Base-by-base conservation (phyloP, 441 rosid species). In the Gossypium laxum region DNA sequence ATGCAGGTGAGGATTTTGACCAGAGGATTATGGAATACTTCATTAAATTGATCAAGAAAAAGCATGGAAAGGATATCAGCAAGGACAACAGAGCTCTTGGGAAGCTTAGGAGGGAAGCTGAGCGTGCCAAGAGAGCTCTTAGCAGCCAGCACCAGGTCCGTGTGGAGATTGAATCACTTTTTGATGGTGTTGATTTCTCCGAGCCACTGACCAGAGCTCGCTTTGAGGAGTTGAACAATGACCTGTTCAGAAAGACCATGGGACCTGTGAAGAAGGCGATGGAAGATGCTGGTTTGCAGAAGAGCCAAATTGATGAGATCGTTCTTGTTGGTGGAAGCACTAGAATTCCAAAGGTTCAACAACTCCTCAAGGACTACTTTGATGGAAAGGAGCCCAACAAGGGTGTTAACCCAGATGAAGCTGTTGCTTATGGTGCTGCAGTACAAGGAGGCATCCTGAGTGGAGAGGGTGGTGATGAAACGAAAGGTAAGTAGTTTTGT, bases 351-450 rank as follows among this genome's bases (percentile, higher is more conserved):
- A 93, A 93, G 85, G 97, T 93, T 70, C 98, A 93, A 72, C 97
- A 93, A 82, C 97, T 93, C 43, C 93, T 93, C 19, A 91, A 87
- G 79, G 98, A 93, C n/a, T 93, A 84, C 83, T 93, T 93, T 5
- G 92, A 91, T 22, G 98, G 98, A 1, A 93, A 93, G 79, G 98
- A 93, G 84, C 98, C 98, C 1, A 93, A 90, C 87, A 93, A 93
- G 88, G 98, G 98, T 81, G 98, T 93, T 76, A 93, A 93, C 88
- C 98, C 97, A 0, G 97, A 93, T 58, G 98, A 93, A 82, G 98
- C 98, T 0, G 98, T 93, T 71, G 98, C 98, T 67, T 93, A 74
- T 69, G 98, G 98, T 85, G 98, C 98, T 72, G 98, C 98, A 0
- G 98, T 93, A 6, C 98, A 93, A 83, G 98, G 98, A 51, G 95